These are phyloP conservation scores for Berberis thunbergii DNA, from an alignment of 164 flowering plant species.

Conservation along the genomic window DNA sequence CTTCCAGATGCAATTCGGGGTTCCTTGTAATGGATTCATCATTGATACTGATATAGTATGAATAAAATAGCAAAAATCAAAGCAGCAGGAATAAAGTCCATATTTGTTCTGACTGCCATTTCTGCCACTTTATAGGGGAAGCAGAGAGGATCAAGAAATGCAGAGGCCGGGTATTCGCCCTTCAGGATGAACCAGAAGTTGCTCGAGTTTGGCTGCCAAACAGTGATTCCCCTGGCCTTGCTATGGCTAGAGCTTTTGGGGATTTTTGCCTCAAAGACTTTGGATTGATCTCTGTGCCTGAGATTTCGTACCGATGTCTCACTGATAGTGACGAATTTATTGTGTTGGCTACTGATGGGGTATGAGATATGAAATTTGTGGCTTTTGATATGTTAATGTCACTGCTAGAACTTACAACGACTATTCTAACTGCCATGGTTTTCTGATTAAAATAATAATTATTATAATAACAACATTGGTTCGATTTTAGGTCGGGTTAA, in stretches of 20 bases:
- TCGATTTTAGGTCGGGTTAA: no score
- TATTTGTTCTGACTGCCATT: background rate
- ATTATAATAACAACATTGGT: no score
- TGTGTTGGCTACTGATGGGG: conserved; percentile 97
- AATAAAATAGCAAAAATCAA: no score
- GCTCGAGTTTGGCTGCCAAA: conserved; percentile 94
- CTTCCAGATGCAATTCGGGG: no score
- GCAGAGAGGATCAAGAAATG: conserved; percentile 80
- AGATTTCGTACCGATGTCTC: conserved; percentile 59
- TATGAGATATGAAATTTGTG: conserved; percentile 18
- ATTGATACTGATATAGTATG: no score
- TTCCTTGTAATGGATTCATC: no score
- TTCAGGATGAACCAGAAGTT: conserved; percentile 93
- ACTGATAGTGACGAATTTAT: conserved; percentile 81
- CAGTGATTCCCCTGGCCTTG: conserved; percentile 87
- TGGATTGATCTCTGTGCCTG: conserved; percentile 94
- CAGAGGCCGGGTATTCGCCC: conserved; percentile 91
- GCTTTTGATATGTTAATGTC: background rate
- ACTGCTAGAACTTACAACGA: no score
- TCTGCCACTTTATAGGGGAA: conserved; percentile 44
- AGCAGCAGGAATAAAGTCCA: background rate
- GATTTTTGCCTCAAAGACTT: conserved; percentile 97
- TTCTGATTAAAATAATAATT: no score
- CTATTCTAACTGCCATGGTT: no score
- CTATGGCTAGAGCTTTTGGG: conserved; percentile 99